Evolutionary conservation across 2,329 filamentous ascomycete genomes (phyloP).

Genomic region (Ciborinia camelliae): DNA sequence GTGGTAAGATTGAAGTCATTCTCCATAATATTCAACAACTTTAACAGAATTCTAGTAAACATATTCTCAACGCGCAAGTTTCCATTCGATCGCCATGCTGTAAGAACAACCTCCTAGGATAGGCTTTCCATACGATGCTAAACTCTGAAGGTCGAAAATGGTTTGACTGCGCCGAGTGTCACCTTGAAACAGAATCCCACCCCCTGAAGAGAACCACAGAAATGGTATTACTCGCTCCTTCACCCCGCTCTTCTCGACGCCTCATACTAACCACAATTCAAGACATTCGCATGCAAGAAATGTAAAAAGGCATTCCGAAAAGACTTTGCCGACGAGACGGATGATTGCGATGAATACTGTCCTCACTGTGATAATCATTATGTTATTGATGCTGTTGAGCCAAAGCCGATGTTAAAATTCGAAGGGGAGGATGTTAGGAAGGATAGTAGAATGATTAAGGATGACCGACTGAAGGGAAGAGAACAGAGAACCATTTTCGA

Average conservation of each 20-base stretch:
- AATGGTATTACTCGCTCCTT: conserved; percentile 55
- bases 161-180: conserved; percentile 98
- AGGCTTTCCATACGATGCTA: conserved; percentile 11
- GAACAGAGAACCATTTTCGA: conserved; percentile 69
- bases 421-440: conserved; percentile 88
- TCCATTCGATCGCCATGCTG: conserved; percentile 94
- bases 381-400: conserved; percentile 81
- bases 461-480: conserved; percentile 67
- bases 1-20: conserved; percentile 30
- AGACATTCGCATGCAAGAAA: conserved; percentile 92
- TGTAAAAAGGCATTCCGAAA: conserved; percentile 98
- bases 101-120: conserved; percentile 44
- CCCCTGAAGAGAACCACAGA: conserved; percentile 73
- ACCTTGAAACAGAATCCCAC: conserved; percentile 76
- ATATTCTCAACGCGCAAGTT: conserved; percentile 97
- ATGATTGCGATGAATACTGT: conserved; percentile 97
- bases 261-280: neutral
- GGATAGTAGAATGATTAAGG: conserved; percentile 87
- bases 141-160: conserved; percentile 72
- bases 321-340: conserved; percentile 76
- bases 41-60: conserved; percentile 64
- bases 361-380: conserved; percentile 99
- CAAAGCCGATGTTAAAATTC: conserved; percentile 77
- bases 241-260: conserved; percentile 11
- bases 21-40: conserved; percentile 7